Evolutionary conservation across 208 protist genomes (phyloP).

Genomic region (Wallacemonas sp.): DNA sequence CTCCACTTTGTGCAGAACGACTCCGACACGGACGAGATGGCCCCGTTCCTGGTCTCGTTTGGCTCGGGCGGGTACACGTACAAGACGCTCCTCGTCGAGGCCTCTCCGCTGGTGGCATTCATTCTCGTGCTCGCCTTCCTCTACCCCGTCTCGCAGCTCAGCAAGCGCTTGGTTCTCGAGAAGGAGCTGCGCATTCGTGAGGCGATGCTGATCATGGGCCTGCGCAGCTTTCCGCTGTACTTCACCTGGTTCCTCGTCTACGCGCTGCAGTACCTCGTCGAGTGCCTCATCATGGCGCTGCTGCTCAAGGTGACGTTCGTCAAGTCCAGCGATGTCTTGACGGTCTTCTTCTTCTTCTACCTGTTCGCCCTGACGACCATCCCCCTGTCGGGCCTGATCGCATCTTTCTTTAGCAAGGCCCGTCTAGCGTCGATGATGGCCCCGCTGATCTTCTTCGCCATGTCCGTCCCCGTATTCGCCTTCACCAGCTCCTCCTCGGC

Average conservation of each 20-base stretch:
- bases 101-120: conserved; percentile 35
- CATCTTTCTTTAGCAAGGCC: conserved; percentile 52
- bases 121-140: conserved; percentile 56
- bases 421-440: conserved; percentile 41
- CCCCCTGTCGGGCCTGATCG: conserved; percentile 33
- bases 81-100: conserved; percentile 47
- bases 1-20: conserved; percentile 18
- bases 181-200: conserved; percentile 68
- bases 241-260: conserved; percentile 47
- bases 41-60: conserved; percentile 32
- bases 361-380: conserved; percentile 43
- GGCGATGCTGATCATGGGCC: conserved; percentile 66
- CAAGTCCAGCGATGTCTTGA: conserved; percentile 20
- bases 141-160: conserved; percentile 55
- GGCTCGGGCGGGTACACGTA: conserved; percentile 34
- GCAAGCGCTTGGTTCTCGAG: conserved; percentile 51
- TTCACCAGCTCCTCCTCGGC: conserved; percentile 23
- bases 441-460: conserved; percentile 49
- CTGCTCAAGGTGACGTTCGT: conserved; percentile 41
- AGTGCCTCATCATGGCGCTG: conserved; percentile 36
- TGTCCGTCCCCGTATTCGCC: conserved; percentile 28
- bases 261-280: conserved; percentile 31
- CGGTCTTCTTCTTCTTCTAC: conserved; percentile 42
- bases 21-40: conserved; percentile 22
- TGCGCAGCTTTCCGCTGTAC: conserved; percentile 38